Evolutionary conservation across 116 monocot species (phyloP), one percentile per base, ranked within the genome.

Genomic region (Phalaenopsis hybrid): DNA sequence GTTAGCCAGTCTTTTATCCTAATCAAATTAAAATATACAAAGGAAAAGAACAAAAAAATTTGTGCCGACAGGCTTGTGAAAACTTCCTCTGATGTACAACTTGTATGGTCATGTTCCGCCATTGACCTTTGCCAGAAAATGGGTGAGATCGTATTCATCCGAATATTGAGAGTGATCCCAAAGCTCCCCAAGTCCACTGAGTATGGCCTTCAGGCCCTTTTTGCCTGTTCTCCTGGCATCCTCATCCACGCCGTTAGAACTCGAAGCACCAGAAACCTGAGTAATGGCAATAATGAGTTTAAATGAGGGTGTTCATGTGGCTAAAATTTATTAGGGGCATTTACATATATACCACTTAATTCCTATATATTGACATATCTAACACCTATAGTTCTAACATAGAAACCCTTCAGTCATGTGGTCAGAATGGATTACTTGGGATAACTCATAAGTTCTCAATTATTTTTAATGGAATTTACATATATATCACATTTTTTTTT

Each of bases 151-250:
- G 82, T 91, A 98, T 67, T 98, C 97, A 9, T 96, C 89, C 0
- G 83, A 81, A 46, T 98, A 94, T 79, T 94, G 97, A 52, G 97
- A 94, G 52, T 93, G 93, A 81, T 94, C 97, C 94, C 95, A 94
- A n/a, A 98, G 91, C 83, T 98, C 95, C n/a, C 77, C 94, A 1
- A 98, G 85, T 15, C 93, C 93, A 82, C 81, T 83, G n/a, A 98
- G 81, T 81, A 98, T 89, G 6, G 96, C 87, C 76, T 92, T 89
- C 81, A 96, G 80, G 8, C 93, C 95, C 82, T 92, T 94, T 44
- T 89, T 87, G 57, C 91, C 86, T 11, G 76, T 44, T 1, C 77
- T 16, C 44, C 85, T 89, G 23, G 85, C 44, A 21, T 87, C 92
- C 69, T 88, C 89, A 18, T 79, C 81, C 72, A 52, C 8, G 18